Base-by-base conservation (phyloP, 306 rosid genomes). In the Vigna hirtella region DNA sequence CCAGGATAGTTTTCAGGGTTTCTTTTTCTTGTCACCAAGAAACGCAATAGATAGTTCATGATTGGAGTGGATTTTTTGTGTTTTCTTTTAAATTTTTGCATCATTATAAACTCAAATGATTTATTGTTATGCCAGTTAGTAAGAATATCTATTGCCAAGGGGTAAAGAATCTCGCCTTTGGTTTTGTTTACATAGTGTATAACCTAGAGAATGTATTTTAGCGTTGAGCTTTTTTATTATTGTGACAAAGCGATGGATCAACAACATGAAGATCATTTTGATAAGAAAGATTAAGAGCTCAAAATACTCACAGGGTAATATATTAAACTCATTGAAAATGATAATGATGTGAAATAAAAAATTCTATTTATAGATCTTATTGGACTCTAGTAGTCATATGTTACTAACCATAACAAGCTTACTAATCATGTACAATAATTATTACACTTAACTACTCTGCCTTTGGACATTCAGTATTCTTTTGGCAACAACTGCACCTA, bases 121-220 rank as follows among this genome's bases (percentile, higher is more conserved):
- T 53, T 72, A 15, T 72, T 73, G 11, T 63, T 59, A 72, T 64
- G 18, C 43, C 24, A 61, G 30, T 28, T 16, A 63, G 16, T 48
- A 75, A n/a, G 30, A 30, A 48, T 17, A 20, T 30, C 42, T 70
- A 7, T 79, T 36, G 14, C 5, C 1, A n/a, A 51, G 56, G 26
- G 15, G 50, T 24, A 30, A 22, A 18, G 16, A 69, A 7, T 69
- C 77, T 48, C 14, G 30, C 20, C 17, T 69, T 58, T 77, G 20
- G 32, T 53, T 66, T 40, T 10, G 47, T 36, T 77, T 77, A 62
- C 8, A 5, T 20, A 36, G 70, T 34, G n/a, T 66, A 57, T 22
- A 61, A 63, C 72, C 58, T 51, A 30, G 71, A 6, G 16, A 55
- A 9, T 34, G 53, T 58, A 43, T 36, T 79, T 34, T 49, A 70